Base-by-base conservation (phyloP, 306 rosid species). In the Luffa acutangula region DNA sequence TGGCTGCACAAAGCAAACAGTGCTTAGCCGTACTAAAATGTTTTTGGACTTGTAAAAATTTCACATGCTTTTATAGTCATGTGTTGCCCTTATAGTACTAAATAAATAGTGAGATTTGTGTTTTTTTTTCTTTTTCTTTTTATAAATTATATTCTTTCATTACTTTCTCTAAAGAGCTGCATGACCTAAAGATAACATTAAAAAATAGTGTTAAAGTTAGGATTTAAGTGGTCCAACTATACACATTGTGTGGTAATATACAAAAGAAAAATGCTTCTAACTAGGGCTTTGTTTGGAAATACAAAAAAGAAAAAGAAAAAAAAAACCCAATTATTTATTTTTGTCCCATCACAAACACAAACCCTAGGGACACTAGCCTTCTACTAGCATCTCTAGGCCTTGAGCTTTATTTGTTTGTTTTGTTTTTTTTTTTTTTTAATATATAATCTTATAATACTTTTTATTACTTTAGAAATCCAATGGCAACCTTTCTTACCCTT, bases 21-120 rank as follows among this genome's bases (percentile, higher is more conserved):
- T 73, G 57, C 33, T 49, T 7, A 51, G 39, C 60, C 78, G 78
- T 73, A 73, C 78, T 73, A 42, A 17, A 14, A 25, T 48, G 41
- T 73, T 25, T 73, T 73, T 48, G 78, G 5, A 48, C 60, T 48
- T 73, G 78, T 73, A 49, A 73, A 73, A 11, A 69, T 45, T 73
- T 49, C 78, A 73, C 78, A 73, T 73, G 78, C 78, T 73, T 72
- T 72, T 73, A 73, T 73, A 49, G 3, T 49, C 77, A 73, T 73
- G 77, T 73, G 77, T 70, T 70, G 37, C 76, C 6, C 76, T 70
- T 21, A 45, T 70, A 70, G 76, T 45, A 46, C 39, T 41, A 45
- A 67, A 42, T 20, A 69, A 69, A 69, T 69, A 69, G 53, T 69
- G 18, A 42, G 4, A 18, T 66, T 66, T 1, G 6, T 67, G 3